Percentiles rank a stretch among this genome's conserved stretches.
Conservation (phyloP, 2,329 filamentous ascomycete genomes). For the Pezicula rhizophila region DNA sequence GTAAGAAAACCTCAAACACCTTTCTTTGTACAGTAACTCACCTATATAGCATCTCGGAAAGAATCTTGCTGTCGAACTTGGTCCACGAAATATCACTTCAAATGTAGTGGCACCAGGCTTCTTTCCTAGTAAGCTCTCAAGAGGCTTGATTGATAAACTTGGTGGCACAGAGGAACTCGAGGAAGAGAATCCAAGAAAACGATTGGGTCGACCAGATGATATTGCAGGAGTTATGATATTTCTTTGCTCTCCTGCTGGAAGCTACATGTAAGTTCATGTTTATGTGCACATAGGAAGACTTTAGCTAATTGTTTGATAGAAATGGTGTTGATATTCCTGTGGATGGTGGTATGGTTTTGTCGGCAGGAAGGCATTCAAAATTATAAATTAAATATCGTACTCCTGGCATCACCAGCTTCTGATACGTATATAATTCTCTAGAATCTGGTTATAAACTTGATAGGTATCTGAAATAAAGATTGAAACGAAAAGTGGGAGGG, state of each 20-base stretch:
- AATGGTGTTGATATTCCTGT: slow-evolving; percentile 32
- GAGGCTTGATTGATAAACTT: slow-evolving; percentile 53
- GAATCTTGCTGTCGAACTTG: slow-evolving; percentile 66
- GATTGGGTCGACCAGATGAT: slow-evolving; percentile 52
- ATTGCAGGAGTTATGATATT: slow-evolving; percentile 55
- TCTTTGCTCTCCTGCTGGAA: slow-evolving; percentile 44
- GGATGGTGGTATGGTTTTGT: slow-evolving; percentile 22
- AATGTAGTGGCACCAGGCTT: slow-evolving; percentile 65
- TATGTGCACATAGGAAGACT: slow-evolving; percentile 4
- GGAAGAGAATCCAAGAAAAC: slow-evolving; percentile 45
- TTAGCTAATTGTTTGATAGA: slow-evolving; percentile 13
- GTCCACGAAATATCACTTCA: slow-evolving; percentile 56
- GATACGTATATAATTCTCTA: too few species aligned
- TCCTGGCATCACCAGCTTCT: too few species aligned
- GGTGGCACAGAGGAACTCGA: slow-evolving; percentile 50
- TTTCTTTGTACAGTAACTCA: slow-evolving; percentile 13
- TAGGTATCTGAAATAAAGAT: too few species aligned
- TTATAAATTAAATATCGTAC: slow-evolving; percentile 5
- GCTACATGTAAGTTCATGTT: slow-evolving; percentile 37
- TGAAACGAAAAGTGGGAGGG: too few species aligned
- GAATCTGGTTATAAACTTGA: too few species aligned
- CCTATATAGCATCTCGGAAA: slow-evolving; percentile 50
- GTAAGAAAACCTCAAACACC: slow-evolving; percentile 16
- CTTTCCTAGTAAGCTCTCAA: slow-evolving; percentile 64
- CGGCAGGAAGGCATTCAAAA: slow-evolving; percentile 9